Evolutionary conservation across 2,329 filamentous ascomycete genomes (phyloP).

Genomic region (Fusarium liriodendri): DNA sequence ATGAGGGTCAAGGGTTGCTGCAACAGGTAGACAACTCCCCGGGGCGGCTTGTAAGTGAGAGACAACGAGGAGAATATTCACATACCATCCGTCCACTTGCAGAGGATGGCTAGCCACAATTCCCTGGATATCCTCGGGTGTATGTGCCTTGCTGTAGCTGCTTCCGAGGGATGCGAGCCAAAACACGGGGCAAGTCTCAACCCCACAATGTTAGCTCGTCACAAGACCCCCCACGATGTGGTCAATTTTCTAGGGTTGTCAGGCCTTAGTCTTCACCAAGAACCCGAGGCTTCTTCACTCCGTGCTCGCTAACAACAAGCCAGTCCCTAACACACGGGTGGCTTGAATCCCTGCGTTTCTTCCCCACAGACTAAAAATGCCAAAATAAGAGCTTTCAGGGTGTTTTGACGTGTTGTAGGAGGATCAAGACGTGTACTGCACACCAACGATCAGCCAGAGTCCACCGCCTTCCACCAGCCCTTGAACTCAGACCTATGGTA

Average conservation of each 20-base stretch:
- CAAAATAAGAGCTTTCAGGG: background rate
- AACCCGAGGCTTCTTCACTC: background rate
- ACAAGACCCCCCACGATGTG: background rate
- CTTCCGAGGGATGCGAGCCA: background rate
- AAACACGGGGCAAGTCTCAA: background rate
- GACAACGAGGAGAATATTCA: background rate
- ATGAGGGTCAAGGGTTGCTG: background rate
- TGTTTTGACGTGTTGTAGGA: background rate
- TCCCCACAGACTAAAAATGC: background rate
- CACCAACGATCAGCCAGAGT: background rate
- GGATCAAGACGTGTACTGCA: background rate
- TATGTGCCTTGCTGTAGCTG: background rate
- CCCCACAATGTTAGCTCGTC: background rate
- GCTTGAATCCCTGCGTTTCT: background rate
- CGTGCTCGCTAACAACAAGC: background rate
- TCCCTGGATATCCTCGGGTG: background rate
- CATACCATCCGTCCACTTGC: background rate
- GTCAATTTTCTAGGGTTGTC: background rate
- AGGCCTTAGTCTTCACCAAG: background rate
- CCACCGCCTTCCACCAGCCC: background rate
- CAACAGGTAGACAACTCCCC: background rate
- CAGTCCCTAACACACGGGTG: background rate
- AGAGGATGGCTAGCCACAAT: background rate
- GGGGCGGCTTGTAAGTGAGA: background rate
- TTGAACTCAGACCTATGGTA: background rate